Evolutionary conservation across 2,329 filamentous ascomycete genomes (phyloP).

Genomic region (Botryotinia globosa): DNA sequence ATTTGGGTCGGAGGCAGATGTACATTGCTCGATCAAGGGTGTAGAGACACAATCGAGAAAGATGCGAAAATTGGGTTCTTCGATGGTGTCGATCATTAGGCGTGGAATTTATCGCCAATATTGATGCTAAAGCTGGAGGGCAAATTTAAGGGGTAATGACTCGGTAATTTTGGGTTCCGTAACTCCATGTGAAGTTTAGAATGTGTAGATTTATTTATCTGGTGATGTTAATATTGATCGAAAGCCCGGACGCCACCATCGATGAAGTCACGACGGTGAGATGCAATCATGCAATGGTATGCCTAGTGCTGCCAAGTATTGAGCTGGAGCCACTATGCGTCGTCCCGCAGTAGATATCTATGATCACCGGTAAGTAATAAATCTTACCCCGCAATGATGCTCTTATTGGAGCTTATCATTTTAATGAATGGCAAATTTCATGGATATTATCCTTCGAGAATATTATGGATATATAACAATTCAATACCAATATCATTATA

Average conservation of each 20-base stretch:
- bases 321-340: neutral
- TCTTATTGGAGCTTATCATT: neutral
- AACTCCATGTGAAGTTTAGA: neutral
- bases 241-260: neutral
- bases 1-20: slow-evolving; percentile 42
- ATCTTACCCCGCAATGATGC: neutral
- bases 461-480: neutral
- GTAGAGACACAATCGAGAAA: slow-evolving; percentile 75
- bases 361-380: neutral
- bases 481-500: neutral
- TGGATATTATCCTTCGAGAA: neutral
- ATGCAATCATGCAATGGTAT: neutral
- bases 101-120: neutral
- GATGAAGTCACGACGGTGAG: neutral
- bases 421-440: neutral
- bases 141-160: neutral
- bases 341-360: neutral
- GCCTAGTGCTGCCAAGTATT: neutral
- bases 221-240: neutral
- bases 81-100: slow-evolving; percentile 29
- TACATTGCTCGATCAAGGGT: slow-evolving; percentile 61
- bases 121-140: neutral
- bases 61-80: slow-evolving; percentile 58
- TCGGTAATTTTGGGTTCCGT: neutral
- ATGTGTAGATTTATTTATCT: neutral